Evolutionary conservation across 768 basidiomycete species (phyloP).

Genomic region (Trametes gibbosa): DNA sequence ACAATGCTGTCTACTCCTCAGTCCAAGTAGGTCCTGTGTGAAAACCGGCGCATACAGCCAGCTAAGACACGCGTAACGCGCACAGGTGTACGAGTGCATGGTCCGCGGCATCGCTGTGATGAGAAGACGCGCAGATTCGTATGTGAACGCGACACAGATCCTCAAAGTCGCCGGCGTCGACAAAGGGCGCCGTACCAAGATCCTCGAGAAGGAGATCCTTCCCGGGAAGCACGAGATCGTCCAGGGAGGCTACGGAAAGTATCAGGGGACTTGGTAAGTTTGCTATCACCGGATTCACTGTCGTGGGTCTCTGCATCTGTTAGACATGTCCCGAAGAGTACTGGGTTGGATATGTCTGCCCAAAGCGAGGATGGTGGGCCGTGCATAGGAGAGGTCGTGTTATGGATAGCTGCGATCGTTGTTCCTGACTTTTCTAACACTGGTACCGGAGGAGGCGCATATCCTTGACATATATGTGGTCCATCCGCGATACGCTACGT

Average conservation of each 20-base stretch:
- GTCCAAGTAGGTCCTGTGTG: conserved; percentile 58
- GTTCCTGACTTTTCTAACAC: background rate
- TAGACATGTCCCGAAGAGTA: too few relatives aligned
- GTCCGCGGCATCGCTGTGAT: conserved; percentile 98
- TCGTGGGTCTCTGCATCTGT: too few relatives aligned
- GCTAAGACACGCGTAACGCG: conserved; percentile 14
- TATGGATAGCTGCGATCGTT: background rate
- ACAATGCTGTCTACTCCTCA: conserved; percentile 90
- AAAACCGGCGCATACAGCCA: conserved; percentile 8
- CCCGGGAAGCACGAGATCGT: conserved; percentile 97
- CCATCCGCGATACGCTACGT: background rate
- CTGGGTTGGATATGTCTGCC: too few relatives aligned
- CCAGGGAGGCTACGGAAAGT: conserved; percentile 98
- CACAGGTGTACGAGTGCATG: conserved; percentile 96
- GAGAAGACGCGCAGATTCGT: conserved; percentile 92
- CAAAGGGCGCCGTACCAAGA: conserved; percentile 95
- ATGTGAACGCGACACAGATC: conserved; percentile 98
- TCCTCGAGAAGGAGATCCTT: conserved; percentile 94
- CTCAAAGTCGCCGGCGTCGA: conserved; percentile 98
- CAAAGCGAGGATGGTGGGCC: too few relatives aligned
- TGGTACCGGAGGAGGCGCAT: background rate
- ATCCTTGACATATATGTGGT: background rate
- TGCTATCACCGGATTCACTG: background rate
- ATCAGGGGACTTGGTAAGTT: conserved; percentile 95
- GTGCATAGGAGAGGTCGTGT: too few relatives aligned